Evolutionary conservation across 768 basidiomycete species (phyloP).

Genomic region (Clavulina sp.): DNA sequence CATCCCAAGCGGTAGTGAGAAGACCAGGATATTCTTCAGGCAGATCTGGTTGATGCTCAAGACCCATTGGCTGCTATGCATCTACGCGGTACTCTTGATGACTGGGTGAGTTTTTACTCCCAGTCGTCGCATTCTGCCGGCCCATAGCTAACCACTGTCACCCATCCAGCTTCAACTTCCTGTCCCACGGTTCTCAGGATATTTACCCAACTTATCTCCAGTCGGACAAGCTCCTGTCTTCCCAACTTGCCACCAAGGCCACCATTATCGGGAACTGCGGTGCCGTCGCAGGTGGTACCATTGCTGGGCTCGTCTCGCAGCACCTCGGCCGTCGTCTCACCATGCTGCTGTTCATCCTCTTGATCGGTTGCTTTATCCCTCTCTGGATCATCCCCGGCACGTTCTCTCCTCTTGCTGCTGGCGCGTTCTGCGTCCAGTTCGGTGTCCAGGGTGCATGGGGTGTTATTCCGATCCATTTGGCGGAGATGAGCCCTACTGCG

Average conservation of each 20-base stretch:
- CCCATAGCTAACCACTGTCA: not conserved
- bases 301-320: conserved; percentile 59
- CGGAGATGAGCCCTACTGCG: conserved; percentile 73
- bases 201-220: conserved; percentile 67
- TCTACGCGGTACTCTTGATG: conserved; percentile 59
- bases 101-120: too few species aligned
- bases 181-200: conserved; percentile 53
- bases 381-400: conserved; percentile 67
- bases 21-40: conserved; percentile 34
- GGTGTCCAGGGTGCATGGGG: conserved; percentile 84
- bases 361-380: conserved; percentile 49
- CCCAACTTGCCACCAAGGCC: conserved; percentile 44
- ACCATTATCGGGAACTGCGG: conserved; percentile 69
- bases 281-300: conserved; percentile 40
- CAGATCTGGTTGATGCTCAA: conserved; percentile 66
- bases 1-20: conserved; percentile 11
- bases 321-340: conserved; percentile 71
- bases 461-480: conserved; percentile 56
- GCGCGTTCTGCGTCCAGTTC: conserved; percentile 75
- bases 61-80: conserved; percentile 62
- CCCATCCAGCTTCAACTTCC: conserved; percentile 25
- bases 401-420: conserved; percentile 56
- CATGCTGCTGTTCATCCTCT: conserved; percentile 44
- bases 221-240: conserved; percentile 39
- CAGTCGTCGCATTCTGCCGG: conserved; percentile 2